Evolutionary conservation across 2,329 filamentous ascomycete genomes (phyloP).

Genomic region (Botrytis medusae): DNA sequence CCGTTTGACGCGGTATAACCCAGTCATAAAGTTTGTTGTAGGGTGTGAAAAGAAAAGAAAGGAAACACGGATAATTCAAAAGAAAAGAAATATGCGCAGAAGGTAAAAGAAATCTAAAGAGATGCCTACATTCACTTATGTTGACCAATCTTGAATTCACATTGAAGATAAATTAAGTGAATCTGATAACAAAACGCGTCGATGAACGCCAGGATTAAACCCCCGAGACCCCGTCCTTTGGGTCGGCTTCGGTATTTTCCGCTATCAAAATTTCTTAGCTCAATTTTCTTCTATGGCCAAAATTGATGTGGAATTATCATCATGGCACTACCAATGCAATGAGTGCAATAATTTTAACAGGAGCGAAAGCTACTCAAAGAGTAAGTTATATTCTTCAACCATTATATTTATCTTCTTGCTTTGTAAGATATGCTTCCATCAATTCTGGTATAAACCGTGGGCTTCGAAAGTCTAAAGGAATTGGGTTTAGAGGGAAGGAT

Average conservation of each 20-base stretch:
- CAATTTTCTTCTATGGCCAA: neutral
- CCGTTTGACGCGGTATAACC: slow-evolving; percentile 1
- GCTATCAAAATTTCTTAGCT: slow-evolving; percentile 5
- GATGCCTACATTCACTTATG: neutral
- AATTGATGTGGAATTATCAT: neutral
- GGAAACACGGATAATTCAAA: neutral
- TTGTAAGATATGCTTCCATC: slow-evolving; percentile 54
- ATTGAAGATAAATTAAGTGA: neutral
- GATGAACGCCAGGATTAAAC: slow-evolving; percentile 8
- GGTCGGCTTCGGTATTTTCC: slow-evolving; percentile 11
- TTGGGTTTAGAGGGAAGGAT: slow-evolving; percentile 35
- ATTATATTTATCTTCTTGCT: slow-evolving; percentile 20
- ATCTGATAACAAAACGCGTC: slow-evolving; percentile 8
- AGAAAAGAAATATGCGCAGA: neutral
- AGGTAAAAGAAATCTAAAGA: neutral
- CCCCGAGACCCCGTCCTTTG: neutral
- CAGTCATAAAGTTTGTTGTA: neutral
- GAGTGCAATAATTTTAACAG: slow-evolving; percentile 28
- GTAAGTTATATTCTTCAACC: slow-evolving; percentile 4
- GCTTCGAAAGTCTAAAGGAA: slow-evolving; percentile 52
- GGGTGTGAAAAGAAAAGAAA: neutral
- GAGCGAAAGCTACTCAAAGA: slow-evolving; percentile 24
- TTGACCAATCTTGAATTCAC: slow-evolving; percentile 1
- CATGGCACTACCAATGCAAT: slow-evolving; percentile 27
- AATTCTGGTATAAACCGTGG: slow-evolving; percentile 69